phyloP scores from a whole-genome alignment of 129 eudicot species.

The Helichrysum umbraculigerum region DNA sequence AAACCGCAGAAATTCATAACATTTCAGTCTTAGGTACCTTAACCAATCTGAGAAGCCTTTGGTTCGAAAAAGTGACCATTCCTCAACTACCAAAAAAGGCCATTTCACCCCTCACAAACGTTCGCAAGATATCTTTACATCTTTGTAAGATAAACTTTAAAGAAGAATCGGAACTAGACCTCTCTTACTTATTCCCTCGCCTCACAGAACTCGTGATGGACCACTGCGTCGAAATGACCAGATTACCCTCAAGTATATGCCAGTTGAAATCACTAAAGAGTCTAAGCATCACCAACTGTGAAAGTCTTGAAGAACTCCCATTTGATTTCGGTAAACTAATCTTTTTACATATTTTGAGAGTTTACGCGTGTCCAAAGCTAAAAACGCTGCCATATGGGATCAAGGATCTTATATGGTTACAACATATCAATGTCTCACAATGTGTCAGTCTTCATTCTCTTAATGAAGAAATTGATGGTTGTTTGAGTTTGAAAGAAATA shows the following conservation, averaged over 20 bases:
- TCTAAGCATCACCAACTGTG: conserved; percentile 81
- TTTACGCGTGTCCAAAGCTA: conserved; percentile 79
- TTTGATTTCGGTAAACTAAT: conserved; percentile 50
- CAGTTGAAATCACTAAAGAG: conserved; percentile 48
- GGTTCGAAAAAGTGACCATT: conserved; percentile 69
- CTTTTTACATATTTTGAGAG: conserved; percentile 54
- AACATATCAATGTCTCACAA: conserved; percentile 70
- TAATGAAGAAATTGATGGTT: conserved; percentile 62
- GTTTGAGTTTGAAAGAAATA: conserved; percentile 62
- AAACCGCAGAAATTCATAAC: conserved; percentile 59
- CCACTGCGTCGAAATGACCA: conserved; percentile 65
- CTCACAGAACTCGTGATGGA: conserved; percentile 80
- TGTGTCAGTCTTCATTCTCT: conserved; percentile 66
- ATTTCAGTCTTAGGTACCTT: conserved; percentile 48
- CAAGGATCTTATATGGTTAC: conserved; percentile 49
- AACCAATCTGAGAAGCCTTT: conserved; percentile 70
- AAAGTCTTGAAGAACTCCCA: conserved; percentile 70
- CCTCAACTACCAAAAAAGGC: conserved; percentile 58
- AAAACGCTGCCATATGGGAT: conserved; percentile 59
- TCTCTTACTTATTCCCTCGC: conserved; percentile 66
- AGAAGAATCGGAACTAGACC: conserved; percentile 45
- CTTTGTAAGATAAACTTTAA: conserved; percentile 58
- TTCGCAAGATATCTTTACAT: conserved; percentile 59
- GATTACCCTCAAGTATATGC: conserved; percentile 62
- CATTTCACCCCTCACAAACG: conserved; percentile 53